Conservation (phyloP, 441 rosid genomes). For the Arabidopsis hybrid region DNA sequence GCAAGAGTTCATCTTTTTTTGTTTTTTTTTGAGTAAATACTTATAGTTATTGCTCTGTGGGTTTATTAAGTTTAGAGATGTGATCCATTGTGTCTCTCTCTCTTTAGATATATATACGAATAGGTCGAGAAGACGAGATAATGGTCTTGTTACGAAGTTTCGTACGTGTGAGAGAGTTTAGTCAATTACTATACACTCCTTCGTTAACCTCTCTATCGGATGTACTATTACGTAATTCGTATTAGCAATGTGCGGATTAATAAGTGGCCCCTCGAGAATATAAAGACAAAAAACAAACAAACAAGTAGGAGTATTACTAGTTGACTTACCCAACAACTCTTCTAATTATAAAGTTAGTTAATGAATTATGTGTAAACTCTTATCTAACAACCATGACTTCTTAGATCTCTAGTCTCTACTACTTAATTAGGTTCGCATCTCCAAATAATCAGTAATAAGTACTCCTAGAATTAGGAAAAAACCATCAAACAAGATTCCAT, state of each 20-base stretch:
- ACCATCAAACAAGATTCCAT: background rate
- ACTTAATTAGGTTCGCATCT: background rate
- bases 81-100: background rate
- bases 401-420: background rate
- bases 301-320: slow-evolving; percentile 22
- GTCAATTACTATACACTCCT: slow-evolving; percentile 15
- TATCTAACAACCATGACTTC: slow-evolving; percentile 6
- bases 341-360: background rate
- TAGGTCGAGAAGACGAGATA: slow-evolving; percentile 9
- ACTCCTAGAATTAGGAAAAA: background rate
- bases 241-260: slow-evolving; percentile 35
- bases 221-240: background rate
- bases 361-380: slow-evolving; percentile 21
- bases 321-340: slow-evolving; percentile 37
- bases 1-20: slow-evolving; percentile 37
- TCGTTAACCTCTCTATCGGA: background rate
- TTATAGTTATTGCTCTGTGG: background rate
- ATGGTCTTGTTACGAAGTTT: slow-evolving; percentile 31
- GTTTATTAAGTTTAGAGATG: background rate
- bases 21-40: too few relatives aligned
- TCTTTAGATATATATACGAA: background rate
- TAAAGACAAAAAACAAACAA: slow-evolving; percentile 19
- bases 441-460: slow-evolving; percentile 4
- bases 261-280: slow-evolving; percentile 8
- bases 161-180: slow-evolving; percentile 10